Conservation (phyloP, 2,329 filamentous ascomycete species). For the Decorospora gaudefroyi region DNA sequence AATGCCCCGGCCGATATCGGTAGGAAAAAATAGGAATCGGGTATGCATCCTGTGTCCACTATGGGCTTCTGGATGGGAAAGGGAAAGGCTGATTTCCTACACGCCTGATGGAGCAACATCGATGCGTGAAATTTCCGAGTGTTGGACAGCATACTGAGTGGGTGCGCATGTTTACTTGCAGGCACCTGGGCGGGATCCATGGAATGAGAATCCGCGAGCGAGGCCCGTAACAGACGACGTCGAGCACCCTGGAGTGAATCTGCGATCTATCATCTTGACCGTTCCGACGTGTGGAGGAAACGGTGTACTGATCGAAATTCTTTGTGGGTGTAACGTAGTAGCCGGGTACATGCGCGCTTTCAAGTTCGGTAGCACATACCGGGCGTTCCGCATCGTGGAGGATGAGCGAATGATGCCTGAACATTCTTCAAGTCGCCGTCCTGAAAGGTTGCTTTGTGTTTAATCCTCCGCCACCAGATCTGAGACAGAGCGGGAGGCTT, state of each 20-base stretch:
- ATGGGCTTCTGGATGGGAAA: background rate
- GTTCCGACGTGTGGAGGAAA: no score
- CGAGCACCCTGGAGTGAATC: no score
- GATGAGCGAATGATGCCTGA: constrained; percentile 6
- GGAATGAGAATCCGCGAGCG: no score
- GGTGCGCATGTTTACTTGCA: constrained; percentile 16
- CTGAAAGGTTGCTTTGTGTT: constrained; percentile 9
- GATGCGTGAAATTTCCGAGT: constrained; percentile 15
- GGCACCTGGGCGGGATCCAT: no score
- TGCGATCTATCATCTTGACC: no score
- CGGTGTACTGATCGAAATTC: constrained; percentile 18
- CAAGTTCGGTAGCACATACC: constrained; percentile 2
- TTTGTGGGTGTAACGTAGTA: constrained; percentile 20
- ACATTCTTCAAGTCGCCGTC: background rate
- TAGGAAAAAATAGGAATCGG: constrained; percentile 18
- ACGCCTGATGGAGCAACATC: background rate
- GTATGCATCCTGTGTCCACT: constrained; percentile 10
- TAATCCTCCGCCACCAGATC: constrained; percentile 20
- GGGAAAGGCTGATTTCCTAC: background rate
- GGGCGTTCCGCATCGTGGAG: background rate
- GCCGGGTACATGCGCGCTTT: constrained; percentile 7
- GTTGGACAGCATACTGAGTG: constrained; percentile 18
- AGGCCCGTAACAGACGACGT: no score
- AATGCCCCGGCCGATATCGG: constrained; percentile 32
- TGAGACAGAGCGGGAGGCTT: constrained; percentile 22